These are phyloP conservation scores for Nissolia schottii DNA, from an alignment of 306 rosid species.

Conservation along the genomic window DNA sequence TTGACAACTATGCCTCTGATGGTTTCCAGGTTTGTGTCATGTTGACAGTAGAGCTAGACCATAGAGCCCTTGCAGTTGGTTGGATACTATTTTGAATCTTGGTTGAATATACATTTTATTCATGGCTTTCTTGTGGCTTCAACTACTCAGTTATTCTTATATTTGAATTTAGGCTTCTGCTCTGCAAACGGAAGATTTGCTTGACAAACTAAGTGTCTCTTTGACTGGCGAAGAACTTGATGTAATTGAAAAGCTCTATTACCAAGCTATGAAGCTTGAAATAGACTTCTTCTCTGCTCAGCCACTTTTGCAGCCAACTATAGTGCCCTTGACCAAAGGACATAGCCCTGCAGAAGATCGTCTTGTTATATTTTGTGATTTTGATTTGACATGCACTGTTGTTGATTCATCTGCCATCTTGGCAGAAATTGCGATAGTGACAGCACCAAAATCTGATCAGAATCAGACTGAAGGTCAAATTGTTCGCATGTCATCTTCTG, in stretches of 20 bases:
- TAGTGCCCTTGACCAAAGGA: conserved; percentile 70
- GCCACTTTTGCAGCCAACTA: conserved; percentile 73
- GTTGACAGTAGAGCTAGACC: conserved; percentile 29
- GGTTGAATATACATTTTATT: conserved; percentile 30
- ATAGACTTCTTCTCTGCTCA: conserved; percentile 82
- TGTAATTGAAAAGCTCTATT: conserved; percentile 88
- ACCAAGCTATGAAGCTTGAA: conserved; percentile 95
- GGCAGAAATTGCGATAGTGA: conserved; percentile 92
- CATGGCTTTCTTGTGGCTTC: conserved; percentile 35
- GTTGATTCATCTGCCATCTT: conserved; percentile 97
- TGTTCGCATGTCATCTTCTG: conserved; percentile 69
- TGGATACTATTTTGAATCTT: conserved; percentile 25
- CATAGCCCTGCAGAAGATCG: conserved; percentile 63
- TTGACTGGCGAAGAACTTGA: conserved; percentile 99
- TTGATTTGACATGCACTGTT: conserved; percentile 91
- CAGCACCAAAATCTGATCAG: conserved; percentile 81
- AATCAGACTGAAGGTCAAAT: conserved; percentile 60
- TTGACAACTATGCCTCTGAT: conserved; percentile 68
- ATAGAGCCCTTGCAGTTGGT: conserved; percentile 29
- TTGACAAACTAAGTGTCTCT: conserved; percentile 87
- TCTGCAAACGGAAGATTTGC: conserved; percentile 85
- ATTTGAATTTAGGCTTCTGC: conserved; percentile 79
- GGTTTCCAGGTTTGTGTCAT: conserved; percentile 79
- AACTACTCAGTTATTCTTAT: conserved; percentile 44
- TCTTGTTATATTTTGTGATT: conserved; percentile 81